Evolutionary conservation across 2,329 filamentous ascomycete genomes (phyloP).

Genomic region (Talaromyces funiculosus): DNA sequence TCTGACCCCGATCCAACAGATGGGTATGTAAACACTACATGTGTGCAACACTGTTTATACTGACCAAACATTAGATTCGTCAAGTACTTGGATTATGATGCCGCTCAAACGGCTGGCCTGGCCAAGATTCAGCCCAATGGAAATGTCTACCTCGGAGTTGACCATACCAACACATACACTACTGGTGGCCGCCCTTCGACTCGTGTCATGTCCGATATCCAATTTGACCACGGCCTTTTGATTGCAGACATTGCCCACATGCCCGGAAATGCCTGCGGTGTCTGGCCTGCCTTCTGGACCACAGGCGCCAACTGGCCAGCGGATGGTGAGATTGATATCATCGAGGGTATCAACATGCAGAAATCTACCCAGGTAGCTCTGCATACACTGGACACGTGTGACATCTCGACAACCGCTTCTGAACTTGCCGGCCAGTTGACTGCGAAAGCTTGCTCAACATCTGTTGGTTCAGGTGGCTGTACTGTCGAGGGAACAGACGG

Average conservation of each 20-base stretch:
- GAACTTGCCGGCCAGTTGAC: constrained; percentile 47
- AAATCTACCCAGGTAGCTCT: constrained; percentile 43
- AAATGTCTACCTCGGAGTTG: constrained; percentile 43
- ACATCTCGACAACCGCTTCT: constrained; percentile 32
- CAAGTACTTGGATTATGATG: constrained; percentile 41
- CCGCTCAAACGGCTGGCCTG: constrained; percentile 33
- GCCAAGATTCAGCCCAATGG: constrained; percentile 29
- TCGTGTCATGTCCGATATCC: constrained; percentile 41
- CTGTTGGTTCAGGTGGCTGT: constrained; percentile 34
- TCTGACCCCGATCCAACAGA: constrained; percentile 44
- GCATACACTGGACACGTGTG: constrained; percentile 44
- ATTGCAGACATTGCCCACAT: constrained; percentile 46
- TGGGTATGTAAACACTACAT: constrained; percentile 30
- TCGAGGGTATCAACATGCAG: constrained; percentile 48
- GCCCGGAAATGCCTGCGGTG: constrained; percentile 45
- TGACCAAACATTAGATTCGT: constrained; percentile 25
- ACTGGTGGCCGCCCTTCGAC: constrained; percentile 40
- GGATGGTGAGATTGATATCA: constrained; percentile 46
- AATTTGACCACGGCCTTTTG: constrained; percentile 43
- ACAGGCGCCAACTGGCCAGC: constrained; percentile 38
- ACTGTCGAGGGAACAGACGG: constrained; percentile 35
- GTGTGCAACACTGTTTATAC: not conserved
- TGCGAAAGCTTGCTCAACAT: constrained; percentile 46
- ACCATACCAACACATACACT: constrained; percentile 33
- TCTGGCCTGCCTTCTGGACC: constrained; percentile 49